Conservation (phyloP, 2,329 filamentous ascomycete genomes). For the Macroventuria anomochaeta region DNA sequence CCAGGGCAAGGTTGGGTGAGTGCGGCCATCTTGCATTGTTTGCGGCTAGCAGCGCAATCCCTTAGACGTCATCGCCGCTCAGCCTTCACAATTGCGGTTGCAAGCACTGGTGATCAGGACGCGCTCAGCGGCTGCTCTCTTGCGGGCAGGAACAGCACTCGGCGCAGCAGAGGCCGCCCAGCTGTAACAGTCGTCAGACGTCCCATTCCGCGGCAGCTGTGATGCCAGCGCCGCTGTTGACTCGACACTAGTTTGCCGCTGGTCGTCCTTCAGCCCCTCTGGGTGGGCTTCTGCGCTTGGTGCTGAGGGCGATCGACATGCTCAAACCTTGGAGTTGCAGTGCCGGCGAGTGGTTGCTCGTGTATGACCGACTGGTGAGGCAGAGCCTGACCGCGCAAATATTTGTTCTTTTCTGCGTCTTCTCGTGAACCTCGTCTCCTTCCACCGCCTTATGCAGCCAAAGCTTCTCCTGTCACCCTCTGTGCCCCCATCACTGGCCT, state of each 20-base stretch:
- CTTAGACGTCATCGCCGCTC: slow-evolving; percentile 15
- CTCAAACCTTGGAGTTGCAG: slow-evolving; percentile 10
- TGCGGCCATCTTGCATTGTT: slow-evolving; percentile 5
- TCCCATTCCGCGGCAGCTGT: slow-evolving; percentile 8
- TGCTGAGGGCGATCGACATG: slow-evolving; percentile 16
- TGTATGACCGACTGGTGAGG: slow-evolving; percentile 1
- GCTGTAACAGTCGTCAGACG: slow-evolving; percentile 10
- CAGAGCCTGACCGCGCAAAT: neutral
- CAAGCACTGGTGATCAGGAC: slow-evolving; percentile 7
- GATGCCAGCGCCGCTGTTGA: slow-evolving; percentile 7
- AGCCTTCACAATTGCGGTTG: slow-evolving; percentile 13
- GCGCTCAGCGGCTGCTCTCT: slow-evolving; percentile 2
- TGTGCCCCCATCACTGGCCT: neutral
- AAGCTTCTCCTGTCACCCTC: neutral
- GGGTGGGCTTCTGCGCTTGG: slow-evolving; percentile 13
- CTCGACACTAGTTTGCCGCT: slow-evolving; percentile 15
- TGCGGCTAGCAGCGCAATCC: slow-evolving; percentile 4
- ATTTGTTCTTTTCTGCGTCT: neutral
- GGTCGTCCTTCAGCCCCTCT: slow-evolving; percentile 12
- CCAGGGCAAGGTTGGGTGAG: neutral
- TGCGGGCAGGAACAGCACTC: slow-evolving; percentile 1
- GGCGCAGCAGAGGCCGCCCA: neutral
- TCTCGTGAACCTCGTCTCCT: too few relatives aligned
- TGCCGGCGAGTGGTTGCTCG: neutral
- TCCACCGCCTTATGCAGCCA: slow-evolving; percentile 4